Base-by-base conservation (phyloP, 2,329 filamentous ascomycete species). In the Dryadomyces sulphureus region DNA sequence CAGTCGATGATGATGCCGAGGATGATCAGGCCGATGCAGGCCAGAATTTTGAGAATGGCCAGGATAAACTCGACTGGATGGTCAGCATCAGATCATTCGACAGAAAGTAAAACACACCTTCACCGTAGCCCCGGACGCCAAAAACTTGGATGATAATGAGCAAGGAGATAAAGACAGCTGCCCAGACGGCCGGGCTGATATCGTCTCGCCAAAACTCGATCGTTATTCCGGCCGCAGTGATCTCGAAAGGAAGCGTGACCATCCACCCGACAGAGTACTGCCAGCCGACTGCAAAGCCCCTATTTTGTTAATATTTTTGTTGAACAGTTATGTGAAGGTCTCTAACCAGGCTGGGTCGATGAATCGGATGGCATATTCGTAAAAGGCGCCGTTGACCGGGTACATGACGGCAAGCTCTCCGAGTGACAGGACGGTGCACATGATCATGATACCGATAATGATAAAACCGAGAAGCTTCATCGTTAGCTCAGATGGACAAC, bases 1-100 rank as follows among this genome's bases (percentile, higher is more conserved):
- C 63, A 66, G 57, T 77, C 68, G 54, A 79, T 68, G 46, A 79
- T 60, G 44, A 80, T 76, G 36, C 72, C 76, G 21, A 80, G 61
- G 52, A 83, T 68, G 56, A 82, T 81, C 57, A 82, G 81, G 4
- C 77, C 78, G 12, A 72, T 62, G 54, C 72, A 70, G 40, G 77
- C 73, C 12, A 62, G 55, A 51, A 80, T 66, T 58, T 80, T 80
- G 56, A 79, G 66, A 46, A 71, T 62, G 50, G 66, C 67, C 20
- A 79, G 67, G 19, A 72, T 49, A 51, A 78, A 79, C 54, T 80
- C 76, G 50, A 77, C 40, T 22, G 36, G 20, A 25, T 20, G 12
- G 38, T 9, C 7, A 12, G 9, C 16, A 4, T 8, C 25, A 6
- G 22, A 25, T 14, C 11, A 14, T 14, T 4, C 4, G 27, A 32